Base-by-base conservation (phyloP, 768 basidiomycete genomes). In the Boletus tylopilopsis region DNA sequence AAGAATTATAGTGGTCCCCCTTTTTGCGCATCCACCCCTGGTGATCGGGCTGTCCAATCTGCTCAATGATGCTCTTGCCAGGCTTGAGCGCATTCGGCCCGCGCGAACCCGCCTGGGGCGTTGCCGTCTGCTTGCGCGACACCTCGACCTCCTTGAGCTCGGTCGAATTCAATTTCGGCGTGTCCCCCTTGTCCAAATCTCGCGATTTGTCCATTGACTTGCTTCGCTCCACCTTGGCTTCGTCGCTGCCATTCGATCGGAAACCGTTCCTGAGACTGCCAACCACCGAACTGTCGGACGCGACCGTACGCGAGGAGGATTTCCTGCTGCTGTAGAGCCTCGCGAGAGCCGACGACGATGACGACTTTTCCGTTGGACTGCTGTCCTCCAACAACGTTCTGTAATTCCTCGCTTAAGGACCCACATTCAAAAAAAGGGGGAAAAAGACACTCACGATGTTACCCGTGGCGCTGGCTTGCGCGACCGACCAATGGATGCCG, bases 1-100 rank as follows among this genome's bases (percentile, higher is more conserved):
- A 99, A 18, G 78, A 75, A 59, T 90, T 94, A 67, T 96, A 97
- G 55, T 85, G 75, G 40, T 96, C 96, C 2, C 90, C 90, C 73
- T 85, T 91, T 79, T 98, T 99, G 63, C 89, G 80, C 87, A 99
- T 86, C 86, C 91, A 97, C 7, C 96, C 96, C 27, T 77, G 75
- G 65, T 90, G 84, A 70, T 99, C 96, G 15, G 92, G 82, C 22
- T 79, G 79, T 5, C 95, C 96, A 53, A 99, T 93, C 69, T 95
- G 90, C 47, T 91, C 84, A 47, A 96, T 67, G 42, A 96, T 87
- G 51, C 82, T 91, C 65, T 76, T 74, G 0, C 88, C 89, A 25
- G 74, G 75, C 59, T 76, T 78, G 53, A 83, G 64, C 3, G 72
- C 65, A 19, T 69, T 73, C 32, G 66, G 68, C 16, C 62, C 63